phyloP scores from a whole-genome alignment of 2,329 filamentous ascomycete species.

The Hypoxylon sp. region DNA sequence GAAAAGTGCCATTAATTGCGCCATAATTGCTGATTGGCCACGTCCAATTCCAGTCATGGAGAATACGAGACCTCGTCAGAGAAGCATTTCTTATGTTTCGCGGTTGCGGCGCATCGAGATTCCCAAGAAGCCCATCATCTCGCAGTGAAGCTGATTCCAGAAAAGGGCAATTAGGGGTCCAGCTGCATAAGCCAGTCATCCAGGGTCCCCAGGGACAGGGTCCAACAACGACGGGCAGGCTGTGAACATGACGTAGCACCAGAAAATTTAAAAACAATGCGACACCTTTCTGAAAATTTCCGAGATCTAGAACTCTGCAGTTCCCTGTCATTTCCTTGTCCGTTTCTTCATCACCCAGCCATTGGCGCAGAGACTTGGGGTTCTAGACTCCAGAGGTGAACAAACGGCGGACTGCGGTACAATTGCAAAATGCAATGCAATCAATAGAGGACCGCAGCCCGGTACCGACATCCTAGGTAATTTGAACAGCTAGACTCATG shows the following conservation, averaged over 20 bases:
- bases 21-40: conserved; percentile 27
- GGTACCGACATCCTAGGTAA: background rate
- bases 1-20: background rate
- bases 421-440: background rate
- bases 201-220: conserved; percentile 16
- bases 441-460: background rate
- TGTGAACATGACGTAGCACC: conserved; percentile 32
- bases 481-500: conserved; percentile 21
- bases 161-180: conserved; percentile 25
- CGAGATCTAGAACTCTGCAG: conserved; percentile 26
- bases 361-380: conserved; percentile 4
- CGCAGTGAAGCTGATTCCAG: conserved; percentile 17
- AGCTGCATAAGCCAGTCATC: conserved; percentile 31
- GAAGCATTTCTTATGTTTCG: conserved; percentile 22
- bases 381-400: conserved; percentile 28
- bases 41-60: background rate
- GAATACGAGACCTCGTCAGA: conserved; percentile 18
- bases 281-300: background rate
- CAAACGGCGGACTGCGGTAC: background rate
- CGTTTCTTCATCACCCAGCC: background rate
- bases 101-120: conserved; percentile 35
- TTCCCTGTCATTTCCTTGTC: background rate
- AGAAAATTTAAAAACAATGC: conserved; percentile 6
- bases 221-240: conserved; percentile 2
- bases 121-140: conserved; percentile 34